These are phyloP conservation scores for Xylaria telfairii DNA, from an alignment of 495 filamentous ascomycete genomes.

Conservation along the genomic window DNA sequence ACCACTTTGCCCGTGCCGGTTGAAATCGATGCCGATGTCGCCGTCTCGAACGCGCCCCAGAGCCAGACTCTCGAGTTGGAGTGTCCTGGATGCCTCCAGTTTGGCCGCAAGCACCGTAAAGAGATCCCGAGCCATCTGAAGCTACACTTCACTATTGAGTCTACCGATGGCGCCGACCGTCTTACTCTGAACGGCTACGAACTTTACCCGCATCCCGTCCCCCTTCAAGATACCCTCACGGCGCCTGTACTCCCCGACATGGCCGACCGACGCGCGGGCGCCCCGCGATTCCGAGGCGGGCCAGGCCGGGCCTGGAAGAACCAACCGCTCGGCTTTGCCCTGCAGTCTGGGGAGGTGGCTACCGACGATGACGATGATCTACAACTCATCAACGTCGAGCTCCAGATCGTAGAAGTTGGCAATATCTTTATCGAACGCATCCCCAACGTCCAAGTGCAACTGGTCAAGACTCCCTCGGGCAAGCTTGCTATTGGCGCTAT, in stretches of 20 bases:
- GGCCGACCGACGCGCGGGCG: conserved; percentile 26
- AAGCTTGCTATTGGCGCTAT: conserved; percentile 51
- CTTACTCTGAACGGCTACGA: conserved; percentile 53
- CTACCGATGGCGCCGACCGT: conserved; percentile 38
- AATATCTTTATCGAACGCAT: conserved; percentile 50
- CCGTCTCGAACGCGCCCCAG: conserved; percentile 24
- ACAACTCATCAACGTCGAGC: conserved; percentile 50
- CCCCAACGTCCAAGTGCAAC: conserved; percentile 50
- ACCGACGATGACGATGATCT: conserved; percentile 42
- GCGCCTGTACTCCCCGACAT: conserved; percentile 36
- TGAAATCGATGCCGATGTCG: conserved; percentile 24
- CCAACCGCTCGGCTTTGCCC: conserved; percentile 47
- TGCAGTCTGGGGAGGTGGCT: conserved; percentile 35
- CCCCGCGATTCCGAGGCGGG: conserved; percentile 26
- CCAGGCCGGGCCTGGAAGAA: conserved; percentile 23
- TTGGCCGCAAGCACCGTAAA: conserved; percentile 33
- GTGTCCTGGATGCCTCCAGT: conserved; percentile 50
- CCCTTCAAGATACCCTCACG: conserved; percentile 33
- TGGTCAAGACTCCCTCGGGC: conserved; percentile 51
- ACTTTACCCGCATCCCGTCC: conserved; percentile 48
- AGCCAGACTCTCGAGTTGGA: conserved; percentile 43
- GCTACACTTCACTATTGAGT: conserved; percentile 46
- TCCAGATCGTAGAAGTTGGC: conserved; percentile 60
- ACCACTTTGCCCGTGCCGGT: conserved; percentile 38
- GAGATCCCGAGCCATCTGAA: conserved; percentile 48